Evolutionary conservation across 345 rosid species (phyloP), one percentile per base, ranked within the genome.

Genomic region (Salix arbutifolia): DNA sequence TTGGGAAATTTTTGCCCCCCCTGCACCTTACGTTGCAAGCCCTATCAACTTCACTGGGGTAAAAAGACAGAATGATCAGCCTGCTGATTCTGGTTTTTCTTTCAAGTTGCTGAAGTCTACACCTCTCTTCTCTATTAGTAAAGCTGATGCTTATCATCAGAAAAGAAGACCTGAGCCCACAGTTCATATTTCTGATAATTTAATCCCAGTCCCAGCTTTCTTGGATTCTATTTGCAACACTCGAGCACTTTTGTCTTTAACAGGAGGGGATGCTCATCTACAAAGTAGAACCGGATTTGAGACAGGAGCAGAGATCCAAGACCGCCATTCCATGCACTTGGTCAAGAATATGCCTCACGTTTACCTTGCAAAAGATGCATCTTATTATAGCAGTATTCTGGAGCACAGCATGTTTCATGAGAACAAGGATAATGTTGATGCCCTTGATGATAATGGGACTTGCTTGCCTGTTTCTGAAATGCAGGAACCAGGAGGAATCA

Each of bases 141-240:
- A 35, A 74, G 61, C 44, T 53, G 21, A 21, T 46, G 62, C 40
- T 5, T 14, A 12, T 65, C 9, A 19, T 65, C 30, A 31, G 70
- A 48, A 46, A 74, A n/a, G 64, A 28, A 28, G 65, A 74, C 5
- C 4, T 31, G 70, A 28, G 9, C 4, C 1, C 62, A 46, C 31
- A 17, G 11, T 18, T 31, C 28, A 33, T 38, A 9, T 26, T 6
- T 14, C 8, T 9, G 76, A 73, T 60, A 17, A 30, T 74, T 46
- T 65, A 37, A 74, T 48, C 44, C 50, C 77, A 9, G 5, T 13
- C 56, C 76, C 69, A 62, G 31, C 53, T 42, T 28, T 74, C n/a
- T 42, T 13, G 30, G 69, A 64, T 74, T 14, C 46, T 42, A n/a
- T 73, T 21, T 38, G 68, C 67, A 40, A 23, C 69, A 61, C 48